Base-by-base conservation (phyloP, 768 basidiomycete species). In the Phanerochaete carnosa region DNA sequence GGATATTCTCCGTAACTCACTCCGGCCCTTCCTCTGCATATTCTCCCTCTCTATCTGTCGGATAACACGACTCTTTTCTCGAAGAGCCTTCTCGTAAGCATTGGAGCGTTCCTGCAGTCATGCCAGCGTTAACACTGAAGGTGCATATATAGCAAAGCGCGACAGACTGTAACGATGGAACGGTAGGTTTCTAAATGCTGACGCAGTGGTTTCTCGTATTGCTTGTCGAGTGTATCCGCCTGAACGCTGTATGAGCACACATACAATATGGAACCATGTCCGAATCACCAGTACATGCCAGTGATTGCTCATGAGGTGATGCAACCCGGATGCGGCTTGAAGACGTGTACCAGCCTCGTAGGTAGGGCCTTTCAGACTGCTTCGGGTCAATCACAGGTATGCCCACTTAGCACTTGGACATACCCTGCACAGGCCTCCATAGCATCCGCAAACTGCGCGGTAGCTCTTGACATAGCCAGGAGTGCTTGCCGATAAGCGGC, bases 231-330 rank as follows among this genome's bases (percentile, higher is more conserved):
- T 3, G 90, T 85, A 69, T 94, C 92, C 9, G 91, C 88, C 93
- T 95, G 30, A 6, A 49, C 1, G 45, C 2, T n/a, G 23, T 12
- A 3, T 43, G 26, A 56, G 11, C 0, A 19, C n/a, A 47, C 45
- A 16, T 49, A 25, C 30, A 37, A 23, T 3, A 43, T 26, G n/a
- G 30, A 7, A 3, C 12, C 43, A 57, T 46, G 49, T 57, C 59
- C 23, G 9, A 79, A 87, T 62, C 62, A 94, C 93, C 70, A 98
- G 77, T 59, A 98, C 86, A 72, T 94, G 92, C 83, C 92, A 94
- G 65, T 95, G 92, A 71, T 95, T 96, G 53, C 89, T 87, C 66
- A 96, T 88, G 64, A 98, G 83, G 72, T 95, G 91, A 72, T 96
- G 93, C 46, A 98, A 76, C 4, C 95, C 95, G 22, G 90, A 87